Percentiles rank a stretch among this genome's conserved stretches.
Conservation (phyloP, 768 basidiomycete genomes). For the Suillus subluteus region DNA sequence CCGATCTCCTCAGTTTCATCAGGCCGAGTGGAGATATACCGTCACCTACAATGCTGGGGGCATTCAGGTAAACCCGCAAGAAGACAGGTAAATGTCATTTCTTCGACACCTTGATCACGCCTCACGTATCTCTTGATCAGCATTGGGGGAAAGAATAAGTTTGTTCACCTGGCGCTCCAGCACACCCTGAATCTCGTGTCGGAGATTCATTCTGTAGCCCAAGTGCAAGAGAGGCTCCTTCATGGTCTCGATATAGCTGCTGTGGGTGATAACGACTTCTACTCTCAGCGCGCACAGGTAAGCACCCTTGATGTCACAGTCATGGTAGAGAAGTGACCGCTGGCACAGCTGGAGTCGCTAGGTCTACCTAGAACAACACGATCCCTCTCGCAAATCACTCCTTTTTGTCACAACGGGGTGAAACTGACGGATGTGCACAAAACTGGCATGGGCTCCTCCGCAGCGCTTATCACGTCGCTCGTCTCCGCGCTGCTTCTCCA, state of each 20-base stretch:
- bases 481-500: conserved; percentile 85
- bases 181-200: conserved; percentile 70
- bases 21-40: conserved; percentile 76
- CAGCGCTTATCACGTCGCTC: conserved; percentile 94
- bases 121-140: conserved; percentile 17
- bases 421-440: conserved; percentile 87
- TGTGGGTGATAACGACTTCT: conserved; percentile 96
- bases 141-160: conserved; percentile 78
- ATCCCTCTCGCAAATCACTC: conserved; percentile 70
- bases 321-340: conserved; percentile 6
- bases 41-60: conserved; percentile 41
- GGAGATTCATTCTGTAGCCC: conserved; percentile 54
- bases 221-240: conserved; percentile 45
- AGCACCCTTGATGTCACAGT: conserved; percentile 21
- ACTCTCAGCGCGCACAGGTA: conserved; percentile 90
- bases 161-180: conserved; percentile 88
- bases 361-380: conserved; percentile 63
- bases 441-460: conserved; percentile 96
- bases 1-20: conserved; percentile 88
- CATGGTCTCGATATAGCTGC: conserved; percentile 77
- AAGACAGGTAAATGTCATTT: conserved; percentile 23
- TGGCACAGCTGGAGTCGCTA: conserved; percentile 60
- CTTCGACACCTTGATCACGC: not conserved
- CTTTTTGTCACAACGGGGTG: conserved; percentile 75
- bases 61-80: conserved; percentile 26